phyloP scores from a whole-genome alignment of 2,329 filamentous ascomycete genomes.

The Thielaviopsis ethacetica region DNA sequence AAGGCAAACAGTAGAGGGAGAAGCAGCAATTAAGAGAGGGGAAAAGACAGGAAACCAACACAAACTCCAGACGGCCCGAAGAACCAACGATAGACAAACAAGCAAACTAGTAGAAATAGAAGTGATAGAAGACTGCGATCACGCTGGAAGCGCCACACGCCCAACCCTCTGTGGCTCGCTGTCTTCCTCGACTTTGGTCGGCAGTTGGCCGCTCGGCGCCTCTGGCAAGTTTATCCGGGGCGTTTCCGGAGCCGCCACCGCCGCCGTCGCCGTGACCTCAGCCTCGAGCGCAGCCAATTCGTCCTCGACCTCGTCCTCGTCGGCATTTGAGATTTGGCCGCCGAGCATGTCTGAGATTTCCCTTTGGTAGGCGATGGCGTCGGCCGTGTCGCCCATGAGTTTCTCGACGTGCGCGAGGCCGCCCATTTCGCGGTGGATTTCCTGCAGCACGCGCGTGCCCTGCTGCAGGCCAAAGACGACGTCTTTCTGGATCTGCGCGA shows the following conservation, averaged over 20 bases:
- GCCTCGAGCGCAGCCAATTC: slow-evolving; percentile 68
- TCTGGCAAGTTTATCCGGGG: neutral
- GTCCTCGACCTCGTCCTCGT: slow-evolving; percentile 96
- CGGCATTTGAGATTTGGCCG: slow-evolving; percentile 76
- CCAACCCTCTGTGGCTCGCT: neutral
- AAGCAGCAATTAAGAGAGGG: neutral
- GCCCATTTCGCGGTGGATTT: slow-evolving; percentile 92
- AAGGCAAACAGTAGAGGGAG: neutral
- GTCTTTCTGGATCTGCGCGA: slow-evolving; percentile 92
- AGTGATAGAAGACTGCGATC: neutral
- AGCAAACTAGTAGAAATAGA: neutral
- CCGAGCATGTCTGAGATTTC: slow-evolving; percentile 87
- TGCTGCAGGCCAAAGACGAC: slow-evolving; percentile 84
- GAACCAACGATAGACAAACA: neutral
- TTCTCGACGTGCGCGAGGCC: slow-evolving; percentile 88
- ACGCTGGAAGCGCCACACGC: neutral
- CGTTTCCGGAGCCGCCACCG: too few relatives aligned
- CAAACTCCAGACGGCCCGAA: neutral
- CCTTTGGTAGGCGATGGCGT: slow-evolving; percentile 86
- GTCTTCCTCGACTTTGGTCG: neutral
- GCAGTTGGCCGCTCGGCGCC: neutral
- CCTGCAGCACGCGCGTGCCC: slow-evolving; percentile 73
- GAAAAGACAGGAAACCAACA: neutral
- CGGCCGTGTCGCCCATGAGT: slow-evolving; percentile 80
- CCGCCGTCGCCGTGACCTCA: slow-evolving; percentile 16